Evolutionary conservation across 2,329 filamentous ascomycete species (phyloP), one percentile per base, ranked within the genome.

Genomic region (Gremmenia infestans): DNA sequence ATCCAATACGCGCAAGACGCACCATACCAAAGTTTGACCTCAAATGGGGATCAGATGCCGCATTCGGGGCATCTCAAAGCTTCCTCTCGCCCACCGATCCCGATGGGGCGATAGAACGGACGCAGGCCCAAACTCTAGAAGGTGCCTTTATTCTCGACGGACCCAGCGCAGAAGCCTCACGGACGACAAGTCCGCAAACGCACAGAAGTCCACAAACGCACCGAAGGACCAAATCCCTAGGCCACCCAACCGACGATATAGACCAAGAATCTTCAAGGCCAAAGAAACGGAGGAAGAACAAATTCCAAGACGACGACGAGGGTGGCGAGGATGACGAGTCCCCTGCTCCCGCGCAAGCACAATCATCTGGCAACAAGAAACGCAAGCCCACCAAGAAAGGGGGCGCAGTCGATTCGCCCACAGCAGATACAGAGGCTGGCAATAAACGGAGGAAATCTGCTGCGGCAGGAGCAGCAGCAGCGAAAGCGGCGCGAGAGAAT

Each of bases 31-130:
- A 80, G 52, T 59, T 60, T 12, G 68, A 69, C 40, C 75, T 87
- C 46, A 80, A 81, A 59, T 89, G 83, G 81, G 87, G 87, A 9
- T 87, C 87, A 0, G 87, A 90, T 69, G 69, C 78, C n/a, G 81
- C 76, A 55, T 90, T 90, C 67, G 78, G 74, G 58, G 70, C 72
- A 22, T 68, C 76, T 5, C 80, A 82, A 63, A 78, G 77, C n/a
- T 90, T 85, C 63, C 72, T 81, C 6, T 80, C 84, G 0, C 74
- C 76, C 9, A 75, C 78, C 6, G 72, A 78, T 56, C 78, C 81
- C 62, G 83, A 86, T 39, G 81, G 81, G 2, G 77, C 79, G 12
- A 70, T 85, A 35, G 78, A 81, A 39, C 76, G 79, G 57, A 75
- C 78, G 36, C 76, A 84, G 45, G 70, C 86, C 15, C 77, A 79